Conservation (phyloP, 164 flowering plant genomes). For the Pachysandra terminalis region DNA sequence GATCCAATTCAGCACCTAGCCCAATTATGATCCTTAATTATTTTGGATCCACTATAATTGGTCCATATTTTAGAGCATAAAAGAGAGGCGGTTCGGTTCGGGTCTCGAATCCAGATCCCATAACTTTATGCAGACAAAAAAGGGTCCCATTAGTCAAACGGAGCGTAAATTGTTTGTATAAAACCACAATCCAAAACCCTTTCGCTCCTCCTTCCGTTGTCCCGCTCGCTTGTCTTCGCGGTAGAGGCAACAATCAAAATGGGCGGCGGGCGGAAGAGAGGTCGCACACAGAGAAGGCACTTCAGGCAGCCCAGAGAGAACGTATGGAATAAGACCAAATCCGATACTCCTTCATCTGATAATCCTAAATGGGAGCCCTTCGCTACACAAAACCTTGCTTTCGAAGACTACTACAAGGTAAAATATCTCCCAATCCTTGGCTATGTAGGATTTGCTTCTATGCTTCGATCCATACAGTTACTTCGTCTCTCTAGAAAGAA, state of each 20-base stretch:
- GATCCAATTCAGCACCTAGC: too few species aligned
- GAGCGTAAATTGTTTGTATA: too few species aligned
- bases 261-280: slow-evolving; percentile 43
- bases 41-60: too few species aligned
- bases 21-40: too few species aligned
- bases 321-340: slow-evolving; percentile 64
- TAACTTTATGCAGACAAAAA: too few species aligned
- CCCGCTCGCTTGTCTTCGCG: background rate
- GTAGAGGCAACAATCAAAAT: background rate
- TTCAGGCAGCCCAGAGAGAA: slow-evolving; percentile 72
- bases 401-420: slow-evolving; percentile 89
- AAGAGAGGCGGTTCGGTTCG: too few species aligned
- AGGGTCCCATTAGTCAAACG: too few species aligned
- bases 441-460: background rate
- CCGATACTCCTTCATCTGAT: slow-evolving; percentile 25
- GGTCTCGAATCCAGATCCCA: too few species aligned
- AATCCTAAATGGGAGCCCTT: slow-evolving; percentile 63
- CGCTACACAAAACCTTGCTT: slow-evolving; percentile 61
- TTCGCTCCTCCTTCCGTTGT: too few species aligned
- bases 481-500: background rate
- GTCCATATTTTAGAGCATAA: too few species aligned
- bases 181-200: too few species aligned
- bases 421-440: background rate
- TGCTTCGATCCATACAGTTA: background rate
- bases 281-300: slow-evolving; percentile 76